Conservation (phyloP, 257 asterid species). For the Sherardia arvensis region DNA sequence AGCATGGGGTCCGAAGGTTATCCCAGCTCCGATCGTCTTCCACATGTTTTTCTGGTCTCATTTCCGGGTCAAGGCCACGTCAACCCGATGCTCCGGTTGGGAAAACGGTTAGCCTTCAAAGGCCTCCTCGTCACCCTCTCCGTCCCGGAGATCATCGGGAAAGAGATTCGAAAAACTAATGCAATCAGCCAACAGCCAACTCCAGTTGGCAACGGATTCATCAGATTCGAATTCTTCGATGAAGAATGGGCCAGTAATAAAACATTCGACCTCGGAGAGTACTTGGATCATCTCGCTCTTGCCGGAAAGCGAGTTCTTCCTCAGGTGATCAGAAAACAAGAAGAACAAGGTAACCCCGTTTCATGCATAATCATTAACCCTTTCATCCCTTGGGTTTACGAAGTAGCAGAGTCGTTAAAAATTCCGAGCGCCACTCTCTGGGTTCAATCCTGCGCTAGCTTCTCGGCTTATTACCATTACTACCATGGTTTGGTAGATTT, state of each 20-base stretch:
- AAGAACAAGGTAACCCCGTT: slow-evolving; percentile 49
- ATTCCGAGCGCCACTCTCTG: slow-evolving; percentile 68
- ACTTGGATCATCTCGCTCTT: slow-evolving; percentile 36
- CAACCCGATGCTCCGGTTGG: slow-evolving; percentile 68
- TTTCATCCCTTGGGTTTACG: slow-evolving; percentile 67
- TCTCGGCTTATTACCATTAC: slow-evolving; percentile 51
- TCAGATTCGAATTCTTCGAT: slow-evolving; percentile 64
- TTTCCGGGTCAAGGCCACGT: slow-evolving; percentile 85
- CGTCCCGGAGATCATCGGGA: slow-evolving; percentile 47
- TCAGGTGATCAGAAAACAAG: slow-evolving; percentile 32
- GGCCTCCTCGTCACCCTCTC: slow-evolving; percentile 57
- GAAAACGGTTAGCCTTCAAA: slow-evolving; percentile 44
- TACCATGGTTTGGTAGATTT: slow-evolving; percentile 26
- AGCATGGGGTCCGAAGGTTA: background rate
- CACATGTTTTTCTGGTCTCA: slow-evolving; percentile 50
- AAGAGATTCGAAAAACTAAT: slow-evolving; percentile 38
- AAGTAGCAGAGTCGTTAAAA: slow-evolving; percentile 43
- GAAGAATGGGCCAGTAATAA: slow-evolving; percentile 15
- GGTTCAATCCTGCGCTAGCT: slow-evolving; percentile 70
- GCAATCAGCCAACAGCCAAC: slow-evolving; percentile 27
- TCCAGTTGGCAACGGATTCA: slow-evolving; percentile 42
- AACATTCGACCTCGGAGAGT: slow-evolving; percentile 10
- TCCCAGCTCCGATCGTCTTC: slow-evolving; percentile 14
- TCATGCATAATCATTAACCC: slow-evolving; percentile 54
- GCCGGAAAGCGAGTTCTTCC: slow-evolving; percentile 36